Evolutionary conservation across 164 flowering plant genomes (phyloP).

Genomic region (Kingdonia uniflora): DNA sequence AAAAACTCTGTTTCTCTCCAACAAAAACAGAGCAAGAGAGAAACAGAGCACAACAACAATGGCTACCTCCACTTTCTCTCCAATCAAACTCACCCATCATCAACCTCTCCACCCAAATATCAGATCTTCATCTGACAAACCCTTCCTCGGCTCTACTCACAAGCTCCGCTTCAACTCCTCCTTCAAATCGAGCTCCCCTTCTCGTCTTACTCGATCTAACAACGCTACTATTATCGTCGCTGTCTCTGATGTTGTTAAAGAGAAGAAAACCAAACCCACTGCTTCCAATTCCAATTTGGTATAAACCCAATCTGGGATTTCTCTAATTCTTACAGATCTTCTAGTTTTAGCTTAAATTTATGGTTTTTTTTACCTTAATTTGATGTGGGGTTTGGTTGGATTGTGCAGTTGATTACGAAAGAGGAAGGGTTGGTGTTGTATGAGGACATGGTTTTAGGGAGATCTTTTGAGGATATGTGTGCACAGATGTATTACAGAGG

Average conservation of each 20-base stretch:
- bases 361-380: not conserved
- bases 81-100: too few relatives aligned
- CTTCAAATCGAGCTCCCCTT: not conserved
- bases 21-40: too few relatives aligned
- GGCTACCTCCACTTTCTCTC: too few relatives aligned
- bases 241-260: not conserved
- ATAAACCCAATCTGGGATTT: not conserved
- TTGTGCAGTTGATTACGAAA: not conserved
- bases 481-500: not conserved
- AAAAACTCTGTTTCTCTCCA: too few relatives aligned
- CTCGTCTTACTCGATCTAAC: not conserved
- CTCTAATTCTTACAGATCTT: too few relatives aligned
- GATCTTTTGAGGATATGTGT: not conserved
- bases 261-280: not conserved
- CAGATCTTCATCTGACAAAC: too few relatives aligned
- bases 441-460: too few relatives aligned
- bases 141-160: too few relatives aligned
- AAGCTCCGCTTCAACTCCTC: not conserved
- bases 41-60: too few relatives aligned
- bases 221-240: not conserved
- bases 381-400: not conserved
- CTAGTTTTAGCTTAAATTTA: too few relatives aligned
- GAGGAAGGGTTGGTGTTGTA: too few relatives aligned
- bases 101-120: too few relatives aligned
- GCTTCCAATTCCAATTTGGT: not conserved